Conservation (phyloP, 164 flowering plant genomes). For the Nymphaea thermarum region DNA sequence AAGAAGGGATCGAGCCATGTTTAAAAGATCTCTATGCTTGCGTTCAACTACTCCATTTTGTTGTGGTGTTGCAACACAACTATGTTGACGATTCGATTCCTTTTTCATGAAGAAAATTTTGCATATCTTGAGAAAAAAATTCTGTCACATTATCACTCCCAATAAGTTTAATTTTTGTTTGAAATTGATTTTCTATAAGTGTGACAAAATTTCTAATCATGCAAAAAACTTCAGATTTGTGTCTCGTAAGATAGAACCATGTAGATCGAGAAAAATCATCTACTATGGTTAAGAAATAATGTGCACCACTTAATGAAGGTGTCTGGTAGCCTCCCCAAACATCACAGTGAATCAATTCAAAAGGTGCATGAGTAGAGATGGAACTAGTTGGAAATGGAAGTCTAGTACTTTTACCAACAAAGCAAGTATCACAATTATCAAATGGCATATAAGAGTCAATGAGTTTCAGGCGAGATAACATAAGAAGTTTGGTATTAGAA, state of each 20-base stretch:
- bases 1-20: background rate
- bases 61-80: background rate
- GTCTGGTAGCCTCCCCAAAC: background rate
- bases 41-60: background rate
- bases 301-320: conserved; percentile 1
- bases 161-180: background rate
- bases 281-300: background rate
- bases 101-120: background rate
- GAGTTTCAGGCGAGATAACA: too few species aligned
- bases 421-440: background rate
- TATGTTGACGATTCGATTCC: background rate
- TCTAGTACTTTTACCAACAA: background rate
- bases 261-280: background rate
- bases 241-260: background rate
- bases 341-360: background rate
- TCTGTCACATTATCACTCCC: background rate
- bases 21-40: background rate
- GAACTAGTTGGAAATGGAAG: background rate
- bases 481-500: too few species aligned
- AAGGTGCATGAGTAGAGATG: background rate
- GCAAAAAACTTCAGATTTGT: background rate
- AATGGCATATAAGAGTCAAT: background rate
- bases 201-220: background rate
- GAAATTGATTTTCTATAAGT: background rate
- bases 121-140: background rate